These are phyloP conservation scores for Herpetomonas samuelpessoai DNA, from an alignment of 208 protist genomes.

Conservation along the genomic window DNA sequence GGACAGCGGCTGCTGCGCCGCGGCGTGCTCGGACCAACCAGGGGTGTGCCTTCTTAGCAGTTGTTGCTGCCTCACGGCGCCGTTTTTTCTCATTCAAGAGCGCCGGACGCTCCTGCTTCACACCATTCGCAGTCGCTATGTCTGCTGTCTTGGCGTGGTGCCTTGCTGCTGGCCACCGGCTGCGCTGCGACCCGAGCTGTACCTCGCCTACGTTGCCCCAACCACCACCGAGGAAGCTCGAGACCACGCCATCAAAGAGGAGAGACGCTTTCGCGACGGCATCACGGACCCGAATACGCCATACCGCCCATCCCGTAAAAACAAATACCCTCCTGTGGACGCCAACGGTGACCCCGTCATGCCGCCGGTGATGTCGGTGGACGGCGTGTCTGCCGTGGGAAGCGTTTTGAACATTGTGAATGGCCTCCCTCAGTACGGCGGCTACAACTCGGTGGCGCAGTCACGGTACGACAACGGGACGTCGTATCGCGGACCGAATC, in stretches of 20 bases:
- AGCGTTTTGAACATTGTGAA: conserved; percentile 16
- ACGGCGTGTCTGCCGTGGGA: conserved; percentile 2
- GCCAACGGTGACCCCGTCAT: background rate
- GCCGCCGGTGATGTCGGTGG: background rate
- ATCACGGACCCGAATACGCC: background rate
- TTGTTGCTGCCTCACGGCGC: conserved; percentile 31
- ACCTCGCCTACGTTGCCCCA: conserved; percentile 19
- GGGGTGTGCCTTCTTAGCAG: conserved; percentile 17
- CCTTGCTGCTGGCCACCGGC: conserved; percentile 38
- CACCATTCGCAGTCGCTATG: conserved; percentile 29
- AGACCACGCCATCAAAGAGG: background rate
- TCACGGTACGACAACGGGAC: background rate
- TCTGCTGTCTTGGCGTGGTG: conserved; percentile 40
- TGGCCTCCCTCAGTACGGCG: conserved; percentile 24
- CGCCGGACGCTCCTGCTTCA: conserved; percentile 34
- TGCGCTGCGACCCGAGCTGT: conserved; percentile 42
- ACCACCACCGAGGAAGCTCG: conserved; percentile 1
- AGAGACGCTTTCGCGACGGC: background rate
- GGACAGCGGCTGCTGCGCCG: conserved; percentile 18
- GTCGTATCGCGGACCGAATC: background rate
- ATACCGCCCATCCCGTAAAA: background rate
- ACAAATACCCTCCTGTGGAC: background rate
- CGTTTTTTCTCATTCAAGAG: conserved; percentile 37
- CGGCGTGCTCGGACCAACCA: conserved; percentile 22
- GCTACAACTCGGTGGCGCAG: conserved; percentile 17